Percentiles rank a stretch among this genome's conserved stretches.
phyloP scores from a whole-genome alignment of 345 rosid species.

The Populus simonii region DNA sequence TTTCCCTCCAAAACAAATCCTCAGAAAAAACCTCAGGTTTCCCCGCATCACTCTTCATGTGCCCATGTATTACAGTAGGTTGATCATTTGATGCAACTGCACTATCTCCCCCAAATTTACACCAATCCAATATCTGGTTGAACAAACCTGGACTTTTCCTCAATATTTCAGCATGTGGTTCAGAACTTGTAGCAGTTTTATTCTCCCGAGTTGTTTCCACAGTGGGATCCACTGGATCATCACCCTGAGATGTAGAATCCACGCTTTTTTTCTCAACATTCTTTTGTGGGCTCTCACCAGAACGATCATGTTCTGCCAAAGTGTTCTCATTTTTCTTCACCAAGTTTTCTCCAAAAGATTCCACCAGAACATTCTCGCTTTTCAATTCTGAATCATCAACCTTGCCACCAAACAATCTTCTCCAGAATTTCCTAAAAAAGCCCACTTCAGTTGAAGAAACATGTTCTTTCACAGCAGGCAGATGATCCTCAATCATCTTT shows the following conservation, averaged over 20 bases:
- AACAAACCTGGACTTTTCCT: slow-evolving; percentile 30
- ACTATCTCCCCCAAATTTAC: slow-evolving; percentile 31
- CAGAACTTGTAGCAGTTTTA: slow-evolving; percentile 16
- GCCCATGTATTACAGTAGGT: slow-evolving; percentile 22
- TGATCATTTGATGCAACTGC: slow-evolving; percentile 24
- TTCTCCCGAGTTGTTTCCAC: slow-evolving; percentile 24
- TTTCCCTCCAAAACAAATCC: slow-evolving; percentile 53
- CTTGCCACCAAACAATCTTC: slow-evolving; percentile 42
- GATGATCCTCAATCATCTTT: slow-evolving; percentile 16
- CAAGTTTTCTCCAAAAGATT: slow-evolving; percentile 19
- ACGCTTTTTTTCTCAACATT: slow-evolving; percentile 24
- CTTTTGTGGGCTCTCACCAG: slow-evolving; percentile 20
- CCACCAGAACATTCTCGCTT: slow-evolving; percentile 17
- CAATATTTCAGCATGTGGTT: slow-evolving; percentile 19
- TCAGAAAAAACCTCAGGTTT: slow-evolving; percentile 38
- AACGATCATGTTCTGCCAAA: slow-evolving; percentile 12
- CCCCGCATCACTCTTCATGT: slow-evolving; percentile 17
- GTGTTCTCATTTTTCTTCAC: slow-evolving; percentile 15
- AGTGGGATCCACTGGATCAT: slow-evolving; percentile 3
- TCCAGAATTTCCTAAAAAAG: slow-evolving; percentile 43
- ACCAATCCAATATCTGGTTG: slow-evolving; percentile 33
- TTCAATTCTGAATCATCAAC: slow-evolving; percentile 21
- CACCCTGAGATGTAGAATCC: slow-evolving; percentile 16
- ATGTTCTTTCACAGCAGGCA: slow-evolving; percentile 15
- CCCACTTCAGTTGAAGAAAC: slow-evolving; percentile 35